Base-by-base conservation (phyloP, 2,329 filamentous ascomycete species). In the Fusarium nelsonii region DNA sequence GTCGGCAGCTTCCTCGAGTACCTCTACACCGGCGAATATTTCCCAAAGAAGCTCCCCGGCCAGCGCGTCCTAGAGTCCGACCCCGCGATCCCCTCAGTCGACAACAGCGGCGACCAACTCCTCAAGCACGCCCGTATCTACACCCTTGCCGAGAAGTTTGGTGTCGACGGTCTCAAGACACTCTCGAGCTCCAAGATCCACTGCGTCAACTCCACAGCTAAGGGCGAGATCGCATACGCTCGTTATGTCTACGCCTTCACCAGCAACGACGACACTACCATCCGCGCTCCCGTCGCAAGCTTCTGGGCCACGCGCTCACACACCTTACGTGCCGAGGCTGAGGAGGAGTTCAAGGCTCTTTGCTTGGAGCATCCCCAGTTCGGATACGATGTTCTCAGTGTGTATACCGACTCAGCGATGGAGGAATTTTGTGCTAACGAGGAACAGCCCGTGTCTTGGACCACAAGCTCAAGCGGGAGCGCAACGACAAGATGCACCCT, bases 341-440 rank as follows among this genome's bases (percentile, higher is more conserved):
- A 97, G 80, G 86, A 88, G 8, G 92, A 97, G 81, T 97, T 97
- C 87, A 89, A 90, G 78, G 80, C 86, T 45, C 88, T 97, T 80
- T 97, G 94, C 81, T 82, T 97, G 78, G 92, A 97, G 81, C 94
- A 90, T 77, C 94, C 94, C 18, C 91, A 97, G 77, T 97, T 97
- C 77, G 92, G 92, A 76, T 97, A 94, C 82, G 94, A 97, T 79
- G 92, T 98, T 58, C 87, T 97, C 63, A 94, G 89, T 93, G 84
- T 71, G 85, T 82, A 56, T 26, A 2, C 5, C 0, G 6, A 7
- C 1, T 48, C 6, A 0, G 1, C 3, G 12, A 10, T 16, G 1
- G 14, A 20, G 2, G 6, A 2, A 2, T 1, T 23, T 2, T n/a
- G 15, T 48, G 40, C 49, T 75, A 68, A 76, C n/a, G 16, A 8